phyloP scores from a whole-genome alignment of 139 green algal species.

The Astrephomene gubernaculifera region DNA sequence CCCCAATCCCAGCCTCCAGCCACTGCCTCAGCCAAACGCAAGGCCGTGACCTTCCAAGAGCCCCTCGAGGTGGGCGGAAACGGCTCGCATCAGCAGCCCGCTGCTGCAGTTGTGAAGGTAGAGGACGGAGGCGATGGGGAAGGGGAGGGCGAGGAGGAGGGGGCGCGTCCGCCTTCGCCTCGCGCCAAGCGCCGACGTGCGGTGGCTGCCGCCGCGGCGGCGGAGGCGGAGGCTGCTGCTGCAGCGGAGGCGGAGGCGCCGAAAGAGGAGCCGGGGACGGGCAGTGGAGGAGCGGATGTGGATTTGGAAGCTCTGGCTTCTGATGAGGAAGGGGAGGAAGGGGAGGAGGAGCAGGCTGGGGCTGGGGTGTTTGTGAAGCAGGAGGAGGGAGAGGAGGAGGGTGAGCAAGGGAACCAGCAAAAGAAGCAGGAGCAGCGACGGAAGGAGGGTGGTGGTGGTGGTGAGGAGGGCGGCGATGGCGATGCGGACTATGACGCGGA shows the following conservation, averaged over 20 bases:
- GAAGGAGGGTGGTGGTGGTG: neutral
- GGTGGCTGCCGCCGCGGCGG: neutral
- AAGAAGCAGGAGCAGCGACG: slow-evolving; percentile 15
- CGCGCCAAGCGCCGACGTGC: neutral
- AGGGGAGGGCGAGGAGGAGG: neutral
- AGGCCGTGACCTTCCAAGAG: slow-evolving; percentile 30
- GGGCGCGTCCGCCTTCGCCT: neutral
- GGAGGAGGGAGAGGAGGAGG: neutral
- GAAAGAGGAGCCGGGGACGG: neutral
- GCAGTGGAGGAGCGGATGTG: no score
- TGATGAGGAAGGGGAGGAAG: slow-evolving; percentile 2
- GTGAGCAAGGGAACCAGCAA: neutral
- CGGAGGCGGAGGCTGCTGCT: no score
- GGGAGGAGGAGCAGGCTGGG: slow-evolving; percentile 12
- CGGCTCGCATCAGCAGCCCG: neutral
- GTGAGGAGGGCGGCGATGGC: slow-evolving; percentile 10
- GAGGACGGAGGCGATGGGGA: neutral
- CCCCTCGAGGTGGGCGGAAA: neutral
- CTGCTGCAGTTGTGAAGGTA: neutral
- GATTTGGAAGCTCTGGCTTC: slow-evolving; percentile 25
- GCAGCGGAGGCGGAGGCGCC: neutral
- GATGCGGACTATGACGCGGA: no score
- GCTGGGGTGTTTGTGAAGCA: neutral
- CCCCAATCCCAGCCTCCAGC: no score
- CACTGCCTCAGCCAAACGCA: neutral